These are phyloP conservation scores for Botryotinia narcissicola DNA, from an alignment of 2,329 filamentous ascomycete genomes.

Conservation along the genomic window DNA sequence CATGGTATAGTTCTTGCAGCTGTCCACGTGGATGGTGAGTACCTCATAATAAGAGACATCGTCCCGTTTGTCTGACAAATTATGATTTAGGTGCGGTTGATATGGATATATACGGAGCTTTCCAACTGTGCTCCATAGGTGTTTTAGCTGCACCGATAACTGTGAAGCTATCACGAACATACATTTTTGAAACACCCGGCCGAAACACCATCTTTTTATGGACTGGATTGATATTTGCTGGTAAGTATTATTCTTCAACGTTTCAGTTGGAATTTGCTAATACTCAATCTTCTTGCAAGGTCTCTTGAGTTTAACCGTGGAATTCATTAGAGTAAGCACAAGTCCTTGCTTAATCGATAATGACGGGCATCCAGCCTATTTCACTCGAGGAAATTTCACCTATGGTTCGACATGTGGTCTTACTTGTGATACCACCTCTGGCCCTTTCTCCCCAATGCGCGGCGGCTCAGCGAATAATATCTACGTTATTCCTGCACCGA, in stretches of 20 bases:
- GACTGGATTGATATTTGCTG: conserved; percentile 59
- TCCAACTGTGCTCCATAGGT: conserved; percentile 65
- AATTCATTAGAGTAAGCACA: conserved; percentile 57
- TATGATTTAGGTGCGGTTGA: conserved; percentile 55
- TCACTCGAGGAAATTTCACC: conserved; percentile 42
- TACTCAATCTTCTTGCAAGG: conserved; percentile 41
- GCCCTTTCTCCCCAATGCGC: conserved; percentile 56
- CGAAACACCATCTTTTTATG: conserved; percentile 66
- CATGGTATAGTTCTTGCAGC: conserved; percentile 61
- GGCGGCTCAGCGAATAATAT: conserved; percentile 57
- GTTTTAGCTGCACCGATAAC: conserved; percentile 63
- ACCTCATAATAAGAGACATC: background rate
- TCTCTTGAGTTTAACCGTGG: conserved; percentile 59
- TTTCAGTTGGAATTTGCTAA: background rate
- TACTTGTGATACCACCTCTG: conserved; percentile 44
- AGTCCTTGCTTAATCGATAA: conserved; percentile 46
- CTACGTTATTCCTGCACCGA: conserved; percentile 58
- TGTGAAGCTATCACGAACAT: conserved; percentile 59
- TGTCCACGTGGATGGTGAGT: conserved; percentile 57
- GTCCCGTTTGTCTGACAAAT: conserved; percentile 11
- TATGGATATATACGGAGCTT: conserved; percentile 67
- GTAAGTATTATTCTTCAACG: conserved; percentile 39
- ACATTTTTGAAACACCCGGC: conserved; percentile 58
- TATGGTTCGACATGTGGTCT: conserved; percentile 49
- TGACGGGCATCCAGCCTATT: conserved; percentile 40